Evolutionary conservation across 2,329 filamentous ascomycete species (phyloP).

Genomic region (Dothistroma pini): DNA sequence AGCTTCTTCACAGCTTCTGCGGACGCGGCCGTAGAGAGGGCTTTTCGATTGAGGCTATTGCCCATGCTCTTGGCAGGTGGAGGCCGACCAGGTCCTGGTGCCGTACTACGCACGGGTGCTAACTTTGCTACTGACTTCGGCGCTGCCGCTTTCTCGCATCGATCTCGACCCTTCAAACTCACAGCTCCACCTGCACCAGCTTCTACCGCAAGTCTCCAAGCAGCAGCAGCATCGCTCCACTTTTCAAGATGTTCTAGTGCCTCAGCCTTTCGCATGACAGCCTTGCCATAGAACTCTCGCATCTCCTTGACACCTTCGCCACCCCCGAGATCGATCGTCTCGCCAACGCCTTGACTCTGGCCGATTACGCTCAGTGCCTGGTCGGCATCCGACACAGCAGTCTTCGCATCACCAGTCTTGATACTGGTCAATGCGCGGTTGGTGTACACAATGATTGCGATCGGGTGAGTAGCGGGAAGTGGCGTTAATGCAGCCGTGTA

Average conservation of each 20-base stretch:
- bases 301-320: conserved; percentile 69
- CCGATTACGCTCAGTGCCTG: conserved; percentile 77
- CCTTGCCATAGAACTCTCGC: conserved; percentile 91
- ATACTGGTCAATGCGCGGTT: conserved; percentile 87
- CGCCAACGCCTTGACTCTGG: conserved; percentile 69
- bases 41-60: conserved; percentile 27
- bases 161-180: conserved; percentile 78
- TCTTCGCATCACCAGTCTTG: conserved; percentile 88
- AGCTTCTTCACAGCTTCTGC: conserved; percentile 75
- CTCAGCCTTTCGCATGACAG: conserved; percentile 89
- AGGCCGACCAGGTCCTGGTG: conserved; percentile 42
- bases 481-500: conserved; percentile 74
- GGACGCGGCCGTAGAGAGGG: conserved; percentile 37
- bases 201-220: conserved; percentile 82
- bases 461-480: conserved; percentile 73
- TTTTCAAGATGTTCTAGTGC: conserved; percentile 93
- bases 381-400: conserved; percentile 81
- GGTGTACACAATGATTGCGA: conserved; percentile 82
- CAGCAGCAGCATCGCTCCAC: conserved; percentile 75
- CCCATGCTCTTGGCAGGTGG: conserved; percentile 24
- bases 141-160: conserved; percentile 80
- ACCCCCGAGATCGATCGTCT: conserved; percentile 67
- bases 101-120: conserved; percentile 44
- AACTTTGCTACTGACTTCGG: conserved; percentile 54
- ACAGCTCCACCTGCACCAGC: conserved; percentile 79